phyloP scores from a whole-genome alignment of 2,329 filamentous ascomycete genomes.

The Periglandula ipomoeae region DNA sequence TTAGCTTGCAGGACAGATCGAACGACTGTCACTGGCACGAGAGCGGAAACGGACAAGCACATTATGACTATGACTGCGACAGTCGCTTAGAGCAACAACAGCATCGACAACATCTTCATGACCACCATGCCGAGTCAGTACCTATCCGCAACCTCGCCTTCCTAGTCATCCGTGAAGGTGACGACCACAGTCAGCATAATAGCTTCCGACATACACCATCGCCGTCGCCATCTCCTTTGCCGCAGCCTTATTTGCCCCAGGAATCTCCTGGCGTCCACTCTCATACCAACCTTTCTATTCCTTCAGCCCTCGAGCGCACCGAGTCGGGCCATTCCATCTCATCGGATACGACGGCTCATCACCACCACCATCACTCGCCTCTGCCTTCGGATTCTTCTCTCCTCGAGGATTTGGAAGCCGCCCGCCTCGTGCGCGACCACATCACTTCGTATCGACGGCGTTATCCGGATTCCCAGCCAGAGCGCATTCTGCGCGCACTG shows the following conservation, averaged over 20 bases:
- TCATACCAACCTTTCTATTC: background rate
- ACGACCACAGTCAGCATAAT: constrained; percentile 4
- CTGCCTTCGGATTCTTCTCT: constrained; percentile 15
- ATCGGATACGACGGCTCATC: constrained; percentile 24
- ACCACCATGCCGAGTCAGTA: constrained; percentile 15
- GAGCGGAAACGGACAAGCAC: background rate
- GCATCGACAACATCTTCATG: background rate
- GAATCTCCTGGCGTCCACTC: background rate
- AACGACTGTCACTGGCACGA: background rate
- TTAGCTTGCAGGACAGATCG: background rate
- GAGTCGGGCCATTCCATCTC: constrained; percentile 40
- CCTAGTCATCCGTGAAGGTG: constrained; percentile 29
- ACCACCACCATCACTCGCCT: constrained; percentile 17
- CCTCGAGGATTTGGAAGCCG: constrained; percentile 34
- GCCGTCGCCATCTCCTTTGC: constrained; percentile 13
- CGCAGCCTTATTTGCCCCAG: constrained; percentile 6
- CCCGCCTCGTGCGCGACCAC: constrained; percentile 38
- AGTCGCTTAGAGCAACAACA: background rate
- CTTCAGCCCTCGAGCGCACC: constrained; percentile 36
- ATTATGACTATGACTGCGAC: background rate
- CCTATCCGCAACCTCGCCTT: constrained; percentile 25
- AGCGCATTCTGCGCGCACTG: constrained; percentile 48
- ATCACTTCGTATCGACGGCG: constrained; percentile 35
- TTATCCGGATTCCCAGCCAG: constrained; percentile 41
- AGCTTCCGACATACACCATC: constrained; percentile 14